Percentiles rank a stretch among this genome's conserved stretches.
Conservation (phyloP, 192 early-diverging fungal species). For the Dispira parvispora region DNA sequence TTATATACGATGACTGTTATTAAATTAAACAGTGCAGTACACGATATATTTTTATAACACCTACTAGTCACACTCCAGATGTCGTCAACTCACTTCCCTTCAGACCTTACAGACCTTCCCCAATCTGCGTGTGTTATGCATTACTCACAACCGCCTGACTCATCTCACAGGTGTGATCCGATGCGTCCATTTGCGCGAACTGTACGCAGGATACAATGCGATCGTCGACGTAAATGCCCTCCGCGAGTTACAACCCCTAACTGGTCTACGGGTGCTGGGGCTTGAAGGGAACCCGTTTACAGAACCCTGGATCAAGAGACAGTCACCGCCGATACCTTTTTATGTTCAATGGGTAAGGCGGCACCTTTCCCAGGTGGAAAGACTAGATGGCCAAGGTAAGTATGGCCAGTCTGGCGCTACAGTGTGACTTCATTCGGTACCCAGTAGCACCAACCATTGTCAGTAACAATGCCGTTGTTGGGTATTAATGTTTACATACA, state of each 20-base stretch:
- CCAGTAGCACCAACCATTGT: no score
- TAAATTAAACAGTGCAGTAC: no score
- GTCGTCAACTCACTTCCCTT: neutral
- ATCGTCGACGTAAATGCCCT: neutral
- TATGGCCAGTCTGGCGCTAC: neutral
- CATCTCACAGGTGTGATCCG: neutral
- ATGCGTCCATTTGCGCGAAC: conserved; percentile 1
- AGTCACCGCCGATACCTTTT: neutral
- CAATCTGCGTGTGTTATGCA: neutral
- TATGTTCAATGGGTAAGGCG: neutral
- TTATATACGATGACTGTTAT: no score
- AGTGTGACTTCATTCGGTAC: no score
- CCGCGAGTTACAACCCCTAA: neutral
- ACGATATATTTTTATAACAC: no score
- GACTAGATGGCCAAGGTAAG: conserved; percentile 2
- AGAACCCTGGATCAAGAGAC: neutral
- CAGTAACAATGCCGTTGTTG: no score
- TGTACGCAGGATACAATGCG: neutral
- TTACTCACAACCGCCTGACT: neutral
- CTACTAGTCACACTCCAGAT: neutral
- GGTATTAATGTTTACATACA: no score
- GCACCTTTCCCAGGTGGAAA: neutral
- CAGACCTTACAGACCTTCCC: neutral
- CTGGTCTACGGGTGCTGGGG: neutral
- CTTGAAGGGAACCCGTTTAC: neutral